Base-by-base conservation (phyloP, 2,329 filamentous ascomycete genomes). In the Penicillium hordei region DNA sequence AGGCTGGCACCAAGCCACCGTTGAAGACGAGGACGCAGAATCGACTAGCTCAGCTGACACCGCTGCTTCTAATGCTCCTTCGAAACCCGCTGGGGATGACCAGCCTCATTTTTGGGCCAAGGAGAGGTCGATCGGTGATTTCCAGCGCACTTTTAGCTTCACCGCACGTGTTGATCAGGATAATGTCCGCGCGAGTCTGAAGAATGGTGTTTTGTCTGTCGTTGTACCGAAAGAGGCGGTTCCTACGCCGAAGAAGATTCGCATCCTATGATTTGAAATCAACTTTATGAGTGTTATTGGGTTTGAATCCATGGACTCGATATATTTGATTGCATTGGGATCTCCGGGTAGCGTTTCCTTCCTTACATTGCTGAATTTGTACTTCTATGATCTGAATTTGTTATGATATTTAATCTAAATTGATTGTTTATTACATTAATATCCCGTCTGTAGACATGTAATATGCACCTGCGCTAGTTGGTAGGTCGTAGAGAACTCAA, bases 111-210 rank as follows among this genome's bases (percentile, higher is more conserved):
- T 82, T 73, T 86, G 83, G 83, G 76, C 83, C 44, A 79, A 77
- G 48, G 84, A 86, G 70, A 82, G 84, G 61, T 80, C 78, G 0
- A 73, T 84, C 34, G 84, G 84, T 53, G 77, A 82, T 38, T 86
- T 86, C 72, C 78, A 82, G 55, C 78, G 84, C 55, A 76, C 75
- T 6, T 86, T 86, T 70, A 77, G 73, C 52, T 86, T 86, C 75
- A 79, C 83, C 1, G 73, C 75, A 1, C 74, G 80, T 21, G 79
- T 86, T 29, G 79, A 86, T 62, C 83, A 86, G 68, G 82, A 86
- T 49, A 74, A 69, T 21, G 84, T 86, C 61, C 83, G 79, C 70
- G 84, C 84, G 8, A 82, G 76, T 58, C 67, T 86, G 70, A 85
- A 81, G 75, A 80, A 86, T 65, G 84, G 84, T 13, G 79, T 86